Evolutionary conservation across 2,329 filamentous ascomycete species (phyloP), one percentile per base, ranked within the genome.

Genomic region (Blumeria hordei): DNA sequence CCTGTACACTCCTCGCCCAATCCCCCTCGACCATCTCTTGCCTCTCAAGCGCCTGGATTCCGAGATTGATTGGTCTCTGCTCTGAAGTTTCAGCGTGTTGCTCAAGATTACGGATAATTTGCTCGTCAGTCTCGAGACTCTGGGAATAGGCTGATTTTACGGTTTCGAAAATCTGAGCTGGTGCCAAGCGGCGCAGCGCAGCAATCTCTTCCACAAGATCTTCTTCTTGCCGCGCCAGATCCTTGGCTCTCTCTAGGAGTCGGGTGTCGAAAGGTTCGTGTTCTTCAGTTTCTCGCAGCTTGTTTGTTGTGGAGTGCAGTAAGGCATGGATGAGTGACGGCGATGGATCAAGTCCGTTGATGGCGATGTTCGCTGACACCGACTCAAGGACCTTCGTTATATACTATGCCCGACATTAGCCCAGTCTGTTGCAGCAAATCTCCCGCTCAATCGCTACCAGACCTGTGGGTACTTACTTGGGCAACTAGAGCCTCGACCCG

Each of bases 121-220:
- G 55, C 35, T 63, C 59, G 49, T 65, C 64, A 8, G 16, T 55
- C 59, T 60, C 58, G 44, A 59, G 50, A 14, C 50, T 57, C 5
- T 57, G 61, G 44, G 50, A 62, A 54, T 59, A 59, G 35, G 43
- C 55, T 34, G 50, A 59, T 56, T 60, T 64, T 33, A 60, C 57
- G 35, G 53, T 55, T 53, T 61, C 60, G 33, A 57, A 59, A 5
- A 61, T 56, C 32, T 53, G 44, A 6, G 53, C 44, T 5, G 62
- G 61, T 16, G 60, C 58, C 37, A 56, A 62, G 55, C 58, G 60
- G 45, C 64, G 58, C 39, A 66, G 41, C 35, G 69, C 67, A 7
- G 78, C 78, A 60, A 82, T 78, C 61, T 80, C 75, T 59, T 78
- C 74, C 47, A 81, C 73, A 3, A 82, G 71, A 62, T 77, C 76